Evolutionary conservation across 2,329 filamentous ascomycete species (phyloP), one percentile per base, ranked within the genome.

Genomic region (Fusarium sacchari): DNA sequence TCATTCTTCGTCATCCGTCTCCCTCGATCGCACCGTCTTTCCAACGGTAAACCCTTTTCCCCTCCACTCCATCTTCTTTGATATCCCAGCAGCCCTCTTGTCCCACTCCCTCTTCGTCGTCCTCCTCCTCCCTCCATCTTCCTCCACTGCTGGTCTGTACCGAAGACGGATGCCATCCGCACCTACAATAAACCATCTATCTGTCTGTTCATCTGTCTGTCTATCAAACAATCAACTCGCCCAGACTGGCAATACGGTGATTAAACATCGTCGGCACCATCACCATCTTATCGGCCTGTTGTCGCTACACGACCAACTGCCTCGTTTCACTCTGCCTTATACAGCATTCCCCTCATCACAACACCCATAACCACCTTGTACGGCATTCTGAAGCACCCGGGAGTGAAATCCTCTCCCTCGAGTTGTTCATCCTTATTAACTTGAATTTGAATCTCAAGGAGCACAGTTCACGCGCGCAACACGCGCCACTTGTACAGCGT

Each of bases 1-100:
- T 80, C 80, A 79, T 76, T 67, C 73, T 70, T 76, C 80, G 79
- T 80, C 79, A 81, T 80, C 79, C 74, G 76, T 69, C 73, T 76
- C 73, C 77, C 73, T 77, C 78, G 70, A 77, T 77, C 72, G 74
- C 73, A 71, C 77, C 72, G 74, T 71, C 75, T 74, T 73, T 71
- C 64, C 74, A 77, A 77, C 75, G 73, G 73, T 74, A 73, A 71
- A 59, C 75, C 73, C 67, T 68, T 66, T 55, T 50, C 60, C 67
- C 64, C 67, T 71, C 69, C 74, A 59, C 73, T 66, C 72, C 73
- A 75, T 71, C 63, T 65, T 58, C 60, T 74, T 64, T 71, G 62
- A 67, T 72, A 72, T 67, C 72, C 75, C 66, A 76, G 73, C 60
- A 75, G 61, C 69, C 69, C 60, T 71, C 70, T 64, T 71, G 70